phyloP scores from a whole-genome alignment of 495 filamentous ascomycete species.

The Bryoglossum gracile region DNA sequence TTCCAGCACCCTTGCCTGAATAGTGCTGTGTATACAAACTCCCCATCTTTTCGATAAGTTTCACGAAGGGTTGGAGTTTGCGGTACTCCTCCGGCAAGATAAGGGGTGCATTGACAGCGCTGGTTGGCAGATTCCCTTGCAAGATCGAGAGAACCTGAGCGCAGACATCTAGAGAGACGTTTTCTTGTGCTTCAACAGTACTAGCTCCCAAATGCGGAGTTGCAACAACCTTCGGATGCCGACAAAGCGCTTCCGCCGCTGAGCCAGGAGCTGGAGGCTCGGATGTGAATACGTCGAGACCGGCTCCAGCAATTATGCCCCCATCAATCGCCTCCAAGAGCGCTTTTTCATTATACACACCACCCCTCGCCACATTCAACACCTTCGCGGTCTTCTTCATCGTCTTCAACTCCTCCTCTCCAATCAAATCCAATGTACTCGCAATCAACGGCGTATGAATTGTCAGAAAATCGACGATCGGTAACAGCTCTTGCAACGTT shows the following conservation, averaged over 20 bases:
- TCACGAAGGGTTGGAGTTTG: constrained; percentile 62
- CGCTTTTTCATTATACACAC: constrained; percentile 65
- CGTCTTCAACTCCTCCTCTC: constrained; percentile 47
- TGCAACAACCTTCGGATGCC: constrained; percentile 56
- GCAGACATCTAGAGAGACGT: constrained; percentile 67
- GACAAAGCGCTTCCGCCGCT: constrained; percentile 46
- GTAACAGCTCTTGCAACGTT: constrained; percentile 47
- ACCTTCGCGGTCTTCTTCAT: constrained; percentile 63
- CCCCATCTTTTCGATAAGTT: constrained; percentile 61
- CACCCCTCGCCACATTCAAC: constrained; percentile 66
- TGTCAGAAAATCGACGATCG: constrained; percentile 61
- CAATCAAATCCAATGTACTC: constrained; percentile 60
- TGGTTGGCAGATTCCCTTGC: constrained; percentile 55
- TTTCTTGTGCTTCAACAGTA: constrained; percentile 72
- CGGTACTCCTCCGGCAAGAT: constrained; percentile 67
- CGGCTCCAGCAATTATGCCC: constrained; percentile 63
- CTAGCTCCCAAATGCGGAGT: constrained; percentile 69
- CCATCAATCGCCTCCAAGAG: constrained; percentile 57
- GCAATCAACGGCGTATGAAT: constrained; percentile 70
- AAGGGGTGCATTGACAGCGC: constrained; percentile 64
- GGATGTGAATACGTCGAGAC: constrained; percentile 65
- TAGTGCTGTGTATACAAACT: constrained; percentile 65
- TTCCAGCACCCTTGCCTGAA: constrained; percentile 25
- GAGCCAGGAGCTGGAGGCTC: constrained; percentile 54
- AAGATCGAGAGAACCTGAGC: constrained; percentile 63